Conservation (phyloP, 2,329 filamentous ascomycete genomes). For the Colletotrichum destructivum region DNA sequence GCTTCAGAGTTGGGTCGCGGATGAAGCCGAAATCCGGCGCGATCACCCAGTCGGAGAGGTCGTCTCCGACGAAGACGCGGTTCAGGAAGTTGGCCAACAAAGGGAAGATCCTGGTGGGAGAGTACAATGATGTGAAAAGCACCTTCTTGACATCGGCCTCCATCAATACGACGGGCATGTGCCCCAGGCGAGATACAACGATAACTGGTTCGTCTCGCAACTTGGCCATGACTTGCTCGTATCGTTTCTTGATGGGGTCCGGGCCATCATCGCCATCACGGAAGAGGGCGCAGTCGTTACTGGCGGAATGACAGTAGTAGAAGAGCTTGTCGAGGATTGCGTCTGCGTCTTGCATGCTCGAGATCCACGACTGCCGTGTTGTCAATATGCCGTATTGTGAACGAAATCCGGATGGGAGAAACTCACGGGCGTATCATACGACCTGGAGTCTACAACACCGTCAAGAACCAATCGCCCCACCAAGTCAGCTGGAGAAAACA, state of each 20-base stretch:
- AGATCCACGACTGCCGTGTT: constrained; percentile 48
- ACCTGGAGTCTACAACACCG: constrained; percentile 49
- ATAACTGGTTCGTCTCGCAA: constrained; percentile 54
- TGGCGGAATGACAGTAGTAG: constrained; percentile 61
- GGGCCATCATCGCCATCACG: constrained; percentile 50
- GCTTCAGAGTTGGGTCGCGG: constrained; percentile 27
- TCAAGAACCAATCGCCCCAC: constrained; percentile 53
- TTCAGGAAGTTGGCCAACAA: constrained; percentile 53
- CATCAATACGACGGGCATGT: constrained; percentile 55
- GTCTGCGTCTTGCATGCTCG: constrained; percentile 61
- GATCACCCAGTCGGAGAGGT: constrained; percentile 22
- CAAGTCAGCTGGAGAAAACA: constrained; percentile 24
- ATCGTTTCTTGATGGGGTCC: constrained; percentile 48
- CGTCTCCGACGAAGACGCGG: constrained; percentile 47
- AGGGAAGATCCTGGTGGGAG: constrained; percentile 51
- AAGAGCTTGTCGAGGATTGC: constrained; percentile 62
- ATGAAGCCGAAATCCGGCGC: constrained; percentile 38
- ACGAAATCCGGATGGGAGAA: neutral
- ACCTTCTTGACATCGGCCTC: constrained; percentile 54
- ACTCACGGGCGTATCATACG: constrained; percentile 53
- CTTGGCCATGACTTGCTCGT: constrained; percentile 49
- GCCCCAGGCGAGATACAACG: constrained; percentile 47
- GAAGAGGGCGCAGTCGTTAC: constrained; percentile 56
- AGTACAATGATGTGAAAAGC: constrained; percentile 55
- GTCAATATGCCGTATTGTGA: neutral